phyloP scores from a whole-genome alignment of 768 basidiomycete genomes.

The Termitomyces sp. region DNA sequence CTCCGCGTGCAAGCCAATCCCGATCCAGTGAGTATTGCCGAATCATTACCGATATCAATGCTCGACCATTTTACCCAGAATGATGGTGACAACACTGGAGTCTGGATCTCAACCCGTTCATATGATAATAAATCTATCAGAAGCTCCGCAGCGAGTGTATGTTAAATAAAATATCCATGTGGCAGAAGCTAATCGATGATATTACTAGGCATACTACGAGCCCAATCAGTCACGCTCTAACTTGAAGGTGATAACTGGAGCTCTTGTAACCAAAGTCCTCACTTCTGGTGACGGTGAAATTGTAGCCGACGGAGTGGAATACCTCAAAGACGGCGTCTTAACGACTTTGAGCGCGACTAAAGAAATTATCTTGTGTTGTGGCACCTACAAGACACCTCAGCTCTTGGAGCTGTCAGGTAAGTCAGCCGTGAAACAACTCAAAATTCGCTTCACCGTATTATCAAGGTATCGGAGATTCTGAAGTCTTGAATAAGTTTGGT shows the following conservation, averaged over 20 bases:
- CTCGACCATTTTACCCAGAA: too few relatives aligned
- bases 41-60: too few relatives aligned
- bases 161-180: too few relatives aligned
- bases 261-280: constrained; percentile 4
- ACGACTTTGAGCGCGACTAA: background rate
- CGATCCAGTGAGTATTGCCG: too few relatives aligned
- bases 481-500: background rate
- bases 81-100: too few relatives aligned
- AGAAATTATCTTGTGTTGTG: constrained; percentile 14
- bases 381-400: constrained; percentile 13
- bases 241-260: constrained; percentile 7
- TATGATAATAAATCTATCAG: too few relatives aligned
- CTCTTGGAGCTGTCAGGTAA: constrained; percentile 17
- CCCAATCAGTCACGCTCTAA: constrained; percentile 10
- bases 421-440: background rate
- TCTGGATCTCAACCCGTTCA: too few relatives aligned
- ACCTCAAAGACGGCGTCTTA: constrained; percentile 4
- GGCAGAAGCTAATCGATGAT: too few relatives aligned
- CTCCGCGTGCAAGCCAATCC: too few relatives aligned
- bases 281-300: background rate
- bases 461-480: constrained; percentile 13
- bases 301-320: constrained; percentile 8
- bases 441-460: background rate
- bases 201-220: constrained; percentile 17
- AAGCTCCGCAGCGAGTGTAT: too few relatives aligned